These are phyloP conservation scores for Hyaloraphidium curvatum DNA, from an alignment of 192 early-diverging fungal species.

Conservation along the genomic window DNA sequence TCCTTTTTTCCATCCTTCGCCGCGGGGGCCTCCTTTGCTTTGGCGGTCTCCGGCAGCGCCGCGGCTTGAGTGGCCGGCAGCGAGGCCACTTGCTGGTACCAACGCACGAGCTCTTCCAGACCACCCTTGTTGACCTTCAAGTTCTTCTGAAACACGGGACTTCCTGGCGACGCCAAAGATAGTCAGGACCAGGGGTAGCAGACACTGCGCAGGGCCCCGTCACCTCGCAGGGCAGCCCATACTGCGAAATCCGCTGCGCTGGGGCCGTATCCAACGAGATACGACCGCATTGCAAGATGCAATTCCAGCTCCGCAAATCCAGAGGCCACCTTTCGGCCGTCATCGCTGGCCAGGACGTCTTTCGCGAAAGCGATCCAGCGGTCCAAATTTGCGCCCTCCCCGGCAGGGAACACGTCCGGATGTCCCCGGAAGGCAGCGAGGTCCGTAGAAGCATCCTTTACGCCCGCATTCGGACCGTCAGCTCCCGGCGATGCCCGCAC, in stretches of 20 bases:
- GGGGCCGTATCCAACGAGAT: constrained; percentile 51
- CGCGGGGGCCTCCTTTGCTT: constrained; percentile 21
- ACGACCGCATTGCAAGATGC: constrained; percentile 64
- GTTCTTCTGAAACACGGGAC: constrained; percentile 53
- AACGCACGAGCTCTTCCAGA: constrained; percentile 54
- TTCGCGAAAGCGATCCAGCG: background rate
- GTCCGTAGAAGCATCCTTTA: too few relatives aligned
- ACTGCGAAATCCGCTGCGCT: constrained; percentile 64
- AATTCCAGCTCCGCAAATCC: constrained; percentile 56
- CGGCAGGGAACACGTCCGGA: too few relatives aligned
- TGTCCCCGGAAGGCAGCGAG: too few relatives aligned
- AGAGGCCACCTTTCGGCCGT: constrained; percentile 46
- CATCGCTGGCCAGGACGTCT: constrained; percentile 10
- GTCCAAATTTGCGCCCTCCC: too few relatives aligned
- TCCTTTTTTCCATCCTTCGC: background rate
- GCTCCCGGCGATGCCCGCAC: too few relatives aligned
- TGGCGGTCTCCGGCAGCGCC: constrained; percentile 22
- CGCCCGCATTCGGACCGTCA: too few relatives aligned
- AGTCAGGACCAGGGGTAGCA: background rate
- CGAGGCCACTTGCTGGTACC: constrained; percentile 52
- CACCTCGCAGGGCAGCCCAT: constrained; percentile 72
- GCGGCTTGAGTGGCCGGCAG: constrained; percentile 29
- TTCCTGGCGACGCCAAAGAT: constrained; percentile 16
- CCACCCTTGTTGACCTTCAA: constrained; percentile 55
- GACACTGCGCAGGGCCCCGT: background rate